Conservation (phyloP, 2,329 filamentous ascomycete species). For the Thelonectria blattea region DNA sequence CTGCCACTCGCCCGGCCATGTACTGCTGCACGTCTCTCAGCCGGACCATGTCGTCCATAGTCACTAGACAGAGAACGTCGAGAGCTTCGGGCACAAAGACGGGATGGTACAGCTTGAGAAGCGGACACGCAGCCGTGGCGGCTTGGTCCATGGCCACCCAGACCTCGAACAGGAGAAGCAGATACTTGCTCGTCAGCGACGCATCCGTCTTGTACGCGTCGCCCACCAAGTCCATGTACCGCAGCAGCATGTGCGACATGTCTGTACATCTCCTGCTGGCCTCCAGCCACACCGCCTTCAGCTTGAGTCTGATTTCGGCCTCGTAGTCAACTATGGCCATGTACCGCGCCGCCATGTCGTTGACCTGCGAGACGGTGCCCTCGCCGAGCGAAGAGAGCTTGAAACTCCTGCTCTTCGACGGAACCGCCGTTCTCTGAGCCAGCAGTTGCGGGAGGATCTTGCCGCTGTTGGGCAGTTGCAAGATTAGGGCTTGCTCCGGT, state of each 20-base stretch:
- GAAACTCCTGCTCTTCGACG: neutral
- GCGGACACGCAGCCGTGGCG: constrained; percentile 49
- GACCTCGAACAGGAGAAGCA: constrained; percentile 61
- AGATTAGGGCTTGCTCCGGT: constrained; percentile 34
- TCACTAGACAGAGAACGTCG: constrained; percentile 60
- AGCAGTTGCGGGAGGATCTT: neutral
- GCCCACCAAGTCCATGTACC: constrained; percentile 8
- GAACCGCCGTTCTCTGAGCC: constrained; percentile 35
- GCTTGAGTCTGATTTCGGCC: neutral
- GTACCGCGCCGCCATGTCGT: constrained; percentile 10
- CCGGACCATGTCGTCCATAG: constrained; percentile 53
- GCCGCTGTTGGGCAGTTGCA: constrained; percentile 51
- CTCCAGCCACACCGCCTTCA: neutral
- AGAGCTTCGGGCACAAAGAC: constrained; percentile 56
- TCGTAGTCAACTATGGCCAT: constrained; percentile 9
- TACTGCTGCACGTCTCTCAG: constrained; percentile 44
- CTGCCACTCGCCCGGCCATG: constrained; percentile 26
- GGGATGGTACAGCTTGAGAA: constrained; percentile 59
- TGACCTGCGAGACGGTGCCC: constrained; percentile 24
- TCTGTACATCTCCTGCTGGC: neutral
- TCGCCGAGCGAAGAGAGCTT: constrained; percentile 5
- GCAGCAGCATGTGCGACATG: neutral
- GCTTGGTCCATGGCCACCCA: constrained; percentile 63
- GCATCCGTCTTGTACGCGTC: constrained; percentile 43
- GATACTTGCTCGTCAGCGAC: constrained; percentile 32